These are phyloP conservation scores for Parathielavia appendiculata DNA, from an alignment of 495 filamentous ascomycete species.

Conservation along the genomic window DNA sequence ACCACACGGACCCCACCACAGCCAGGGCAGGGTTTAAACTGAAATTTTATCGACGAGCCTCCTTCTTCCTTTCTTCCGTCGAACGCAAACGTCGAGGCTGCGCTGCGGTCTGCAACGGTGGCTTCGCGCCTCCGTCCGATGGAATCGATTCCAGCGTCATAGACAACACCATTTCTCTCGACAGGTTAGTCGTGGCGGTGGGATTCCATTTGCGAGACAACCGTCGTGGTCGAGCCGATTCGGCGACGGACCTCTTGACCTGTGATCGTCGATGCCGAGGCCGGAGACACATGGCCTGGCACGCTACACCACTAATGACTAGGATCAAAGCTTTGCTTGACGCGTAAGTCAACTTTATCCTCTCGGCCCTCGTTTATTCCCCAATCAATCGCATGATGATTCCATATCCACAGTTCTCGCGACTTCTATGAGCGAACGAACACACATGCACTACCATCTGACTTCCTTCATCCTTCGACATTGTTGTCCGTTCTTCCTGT, in stretches of 20 bases:
- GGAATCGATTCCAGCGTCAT: background rate
- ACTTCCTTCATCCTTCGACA: slow-evolving; percentile 32
- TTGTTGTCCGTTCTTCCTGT: background rate
- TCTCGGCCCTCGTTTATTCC: background rate
- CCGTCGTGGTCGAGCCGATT: background rate
- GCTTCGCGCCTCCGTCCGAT: background rate
- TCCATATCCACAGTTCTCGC: slow-evolving; percentile 48
- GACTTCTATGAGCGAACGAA: slow-evolving; percentile 85
- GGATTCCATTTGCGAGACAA: background rate
- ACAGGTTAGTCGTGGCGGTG: background rate
- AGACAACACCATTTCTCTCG: background rate
- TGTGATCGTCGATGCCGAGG: background rate
- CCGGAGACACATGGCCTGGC: background rate
- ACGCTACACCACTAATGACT: background rate
- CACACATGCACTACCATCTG: slow-evolving; percentile 99
- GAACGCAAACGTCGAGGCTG: background rate
- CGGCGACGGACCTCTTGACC: background rate
- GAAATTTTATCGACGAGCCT: slow-evolving; percentile 16
- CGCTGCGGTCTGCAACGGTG: background rate
- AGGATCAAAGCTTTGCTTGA: background rate
- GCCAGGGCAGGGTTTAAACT: slow-evolving; percentile 10
- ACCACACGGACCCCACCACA: slow-evolving; percentile 3
- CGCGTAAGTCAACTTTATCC: slow-evolving; percentile 16
- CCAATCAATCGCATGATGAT: slow-evolving; percentile 51
- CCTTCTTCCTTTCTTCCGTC: slow-evolving; percentile 10